phyloP scores from a whole-genome alignment of 345 rosid species.

The Eucalyptus guilfoylei region DNA sequence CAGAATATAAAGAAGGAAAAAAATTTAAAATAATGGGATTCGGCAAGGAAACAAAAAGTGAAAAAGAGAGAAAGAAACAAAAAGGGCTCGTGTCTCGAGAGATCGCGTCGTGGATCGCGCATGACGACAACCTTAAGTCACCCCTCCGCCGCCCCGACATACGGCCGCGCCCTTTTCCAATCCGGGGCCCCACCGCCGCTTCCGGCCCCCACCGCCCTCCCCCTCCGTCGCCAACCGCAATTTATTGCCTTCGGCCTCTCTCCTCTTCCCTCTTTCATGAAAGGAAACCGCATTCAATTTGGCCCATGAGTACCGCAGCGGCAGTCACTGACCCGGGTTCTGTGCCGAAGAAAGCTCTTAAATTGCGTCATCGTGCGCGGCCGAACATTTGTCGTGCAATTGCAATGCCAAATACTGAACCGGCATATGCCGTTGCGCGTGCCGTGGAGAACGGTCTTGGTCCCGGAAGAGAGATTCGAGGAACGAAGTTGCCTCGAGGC shows the following conservation, averaged over 20 bases:
- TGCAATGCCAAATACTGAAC: neutral
- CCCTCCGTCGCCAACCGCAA: neutral
- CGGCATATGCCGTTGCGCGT: neutral
- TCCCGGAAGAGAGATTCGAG: neutral
- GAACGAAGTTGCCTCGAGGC: neutral
- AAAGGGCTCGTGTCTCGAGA: neutral
- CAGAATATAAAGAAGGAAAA: neutral
- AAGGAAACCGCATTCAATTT: neutral
- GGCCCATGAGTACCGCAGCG: neutral
- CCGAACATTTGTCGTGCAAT: neutral
- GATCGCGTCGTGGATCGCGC: neutral
- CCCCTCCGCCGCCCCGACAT: constrained; percentile 3
- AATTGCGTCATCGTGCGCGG: neutral
- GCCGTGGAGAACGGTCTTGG: neutral
- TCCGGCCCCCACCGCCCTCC: neutral
- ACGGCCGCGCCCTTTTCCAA: neutral
- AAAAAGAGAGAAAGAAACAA: neutral
- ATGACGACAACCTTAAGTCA: constrained; percentile 23
- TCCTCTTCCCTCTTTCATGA: neutral
- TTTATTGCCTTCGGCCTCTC: neutral
- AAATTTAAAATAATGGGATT: neutral
- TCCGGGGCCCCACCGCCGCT: neutral
- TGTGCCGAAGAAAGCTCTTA: neutral
- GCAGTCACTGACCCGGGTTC: neutral
- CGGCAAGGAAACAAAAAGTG: neutral